Evolutionary conservation across 2,329 filamentous ascomycete genomes (phyloP), one percentile per base, ranked within the genome.

Genomic region (Pseudogymnoascus sp.): DNA sequence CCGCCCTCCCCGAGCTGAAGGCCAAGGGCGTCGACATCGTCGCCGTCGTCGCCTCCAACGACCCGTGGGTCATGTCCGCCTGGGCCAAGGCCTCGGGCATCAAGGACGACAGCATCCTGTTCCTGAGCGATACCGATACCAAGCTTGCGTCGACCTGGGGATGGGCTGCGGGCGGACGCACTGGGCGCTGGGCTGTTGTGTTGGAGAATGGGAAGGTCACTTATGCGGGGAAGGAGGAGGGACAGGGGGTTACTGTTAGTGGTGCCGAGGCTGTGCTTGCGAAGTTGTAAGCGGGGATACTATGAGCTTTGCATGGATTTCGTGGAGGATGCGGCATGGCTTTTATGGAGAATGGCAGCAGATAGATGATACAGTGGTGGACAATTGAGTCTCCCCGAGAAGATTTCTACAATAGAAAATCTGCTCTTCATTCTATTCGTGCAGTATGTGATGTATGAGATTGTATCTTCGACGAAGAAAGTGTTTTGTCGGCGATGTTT

Each of bases 11-110:
- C 31, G 78, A 83, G 68, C 75, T 90, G 70, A 83, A 83, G 75
- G 74, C 73, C 64, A 90, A 90, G 80, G 87, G 86, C 67, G 86
- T 90, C 64, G 87, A 90, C 73, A 72, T 87, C 57, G 82, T 90
- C 63, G 86, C 85, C 43, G 82, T 88, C 66, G 83, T 90, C 70
- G 86, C 87, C 19, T 86, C 77, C 75, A 90, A 90, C 73, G 88
- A 90, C 76, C 80, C 84, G 14, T 89, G 78, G 73, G 87, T 90
- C 68, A 90, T 90, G 87, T 85, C 82, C 73, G 86, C 86, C 34
- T 89, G 86, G 86, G 83, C 83, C 72, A 90, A 90, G 79, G 87
- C 88, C 70, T 90, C 90, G 74, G 78, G 78, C 13, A 81, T 89
- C 68, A 85, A 82, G 71, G 79, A 79, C 60, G 83, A 89, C 66